These are phyloP conservation scores for Pisolithus albus DNA, from an alignment of 768 basidiomycete species.

Conservation along the genomic window DNA sequence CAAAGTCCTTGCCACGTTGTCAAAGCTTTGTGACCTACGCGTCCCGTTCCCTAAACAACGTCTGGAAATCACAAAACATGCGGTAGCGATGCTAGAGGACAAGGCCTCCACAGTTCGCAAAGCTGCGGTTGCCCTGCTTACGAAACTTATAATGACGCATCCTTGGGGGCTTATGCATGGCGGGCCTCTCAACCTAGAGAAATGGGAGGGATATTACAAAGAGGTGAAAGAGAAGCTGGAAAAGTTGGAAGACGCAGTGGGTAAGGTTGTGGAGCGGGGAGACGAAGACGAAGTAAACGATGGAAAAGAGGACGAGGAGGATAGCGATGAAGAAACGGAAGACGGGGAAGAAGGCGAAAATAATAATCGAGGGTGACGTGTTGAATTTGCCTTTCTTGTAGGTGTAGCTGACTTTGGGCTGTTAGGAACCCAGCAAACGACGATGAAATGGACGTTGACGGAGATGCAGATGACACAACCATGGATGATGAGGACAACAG, in stretches of 20 bases:
- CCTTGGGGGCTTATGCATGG: slow-evolving; percentile 84
- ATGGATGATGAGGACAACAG: slow-evolving; percentile 33
- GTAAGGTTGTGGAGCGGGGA: slow-evolving; percentile 49
- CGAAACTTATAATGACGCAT: slow-evolving; percentile 75
- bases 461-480: slow-evolving; percentile 30
- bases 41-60: slow-evolving; percentile 86
- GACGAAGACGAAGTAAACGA: slow-evolving; percentile 33
- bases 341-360: slow-evolving; percentile 34
- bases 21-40: slow-evolving; percentile 67
- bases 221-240: slow-evolving; percentile 56
- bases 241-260: slow-evolving; percentile 61
- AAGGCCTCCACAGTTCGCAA: slow-evolving; percentile 87
- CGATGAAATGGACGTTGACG: slow-evolving; percentile 58
- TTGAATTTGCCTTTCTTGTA: not conserved
- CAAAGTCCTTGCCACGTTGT: slow-evolving; percentile 75
- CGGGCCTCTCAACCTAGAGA: slow-evolving; percentile 61
- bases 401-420: slow-evolving; percentile 5
- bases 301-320: slow-evolving; percentile 27
- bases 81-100: slow-evolving; percentile 78
- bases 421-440: slow-evolving; percentile 26
- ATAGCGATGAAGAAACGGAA: slow-evolving; percentile 30
- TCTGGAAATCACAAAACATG: slow-evolving; percentile 64
- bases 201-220: slow-evolving; percentile 72
- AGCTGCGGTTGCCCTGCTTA: slow-evolving; percentile 68
- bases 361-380: slow-evolving; percentile 17